phyloP scores from a whole-genome alignment of 2,329 filamentous ascomycete species.

The Dothideomycetes sp. region DNA sequence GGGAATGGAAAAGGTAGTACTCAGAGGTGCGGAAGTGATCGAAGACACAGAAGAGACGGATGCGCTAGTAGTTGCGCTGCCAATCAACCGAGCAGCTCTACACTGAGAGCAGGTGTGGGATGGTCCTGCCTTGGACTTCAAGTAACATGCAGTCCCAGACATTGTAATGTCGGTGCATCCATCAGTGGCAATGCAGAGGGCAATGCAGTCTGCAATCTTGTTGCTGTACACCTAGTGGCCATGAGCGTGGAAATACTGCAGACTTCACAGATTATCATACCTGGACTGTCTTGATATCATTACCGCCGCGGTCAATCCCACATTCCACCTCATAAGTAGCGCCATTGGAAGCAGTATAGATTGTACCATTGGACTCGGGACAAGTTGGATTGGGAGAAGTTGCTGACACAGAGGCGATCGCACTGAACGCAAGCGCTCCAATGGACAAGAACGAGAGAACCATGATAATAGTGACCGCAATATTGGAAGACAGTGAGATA shows the following conservation, averaged over 20 bases:
- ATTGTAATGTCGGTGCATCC: conserved; percentile 15
- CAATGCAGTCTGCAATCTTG: conserved; percentile 14
- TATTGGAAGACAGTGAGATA: too few relatives aligned
- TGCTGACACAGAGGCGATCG: background rate
- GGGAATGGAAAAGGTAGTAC: conserved; percentile 9
- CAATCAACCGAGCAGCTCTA: conserved; percentile 5
- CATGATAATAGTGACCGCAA: too few relatives aligned
- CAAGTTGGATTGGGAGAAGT: conserved; percentile 9
- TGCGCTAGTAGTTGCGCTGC: conserved; percentile 2
- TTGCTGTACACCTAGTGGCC: conserved; percentile 8
- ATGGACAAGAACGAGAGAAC: background rate
- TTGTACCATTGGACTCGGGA: conserved; percentile 13
- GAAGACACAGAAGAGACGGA: conserved; percentile 1
- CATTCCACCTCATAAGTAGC: conserved; percentile 15
- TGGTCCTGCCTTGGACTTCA: conserved; percentile 8
- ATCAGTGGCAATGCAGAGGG: conserved; percentile 11
- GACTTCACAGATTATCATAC: too few relatives aligned
- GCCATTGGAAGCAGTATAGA: conserved; percentile 12
- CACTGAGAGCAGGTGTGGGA: too few relatives aligned
- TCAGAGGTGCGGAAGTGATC: background rate
- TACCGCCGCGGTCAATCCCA: conserved; percentile 16
- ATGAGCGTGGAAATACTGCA: too few relatives aligned
- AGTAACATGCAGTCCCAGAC: conserved; percentile 12
- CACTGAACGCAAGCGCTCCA: background rate
- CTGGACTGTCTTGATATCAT: conserved; percentile 12